Evolutionary conservation across 768 basidiomycete species (phyloP).

Genomic region (Xanthoconium stramineum): DNA sequence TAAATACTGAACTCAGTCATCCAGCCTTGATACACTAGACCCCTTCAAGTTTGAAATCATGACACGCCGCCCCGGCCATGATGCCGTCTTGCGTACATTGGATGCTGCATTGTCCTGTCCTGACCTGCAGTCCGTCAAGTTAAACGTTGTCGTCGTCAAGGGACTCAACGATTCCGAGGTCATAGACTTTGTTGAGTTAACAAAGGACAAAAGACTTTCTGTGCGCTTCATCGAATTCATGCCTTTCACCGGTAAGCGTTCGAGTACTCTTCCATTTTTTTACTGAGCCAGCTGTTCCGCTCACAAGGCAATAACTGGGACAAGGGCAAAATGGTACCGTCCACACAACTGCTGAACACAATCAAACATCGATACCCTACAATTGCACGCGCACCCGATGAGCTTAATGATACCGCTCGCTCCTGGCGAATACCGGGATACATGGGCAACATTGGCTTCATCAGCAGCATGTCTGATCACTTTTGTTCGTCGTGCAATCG

Average conservation of each 20-base stretch:
- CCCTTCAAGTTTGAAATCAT: slow-evolving; percentile 87
- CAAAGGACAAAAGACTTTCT: slow-evolving; percentile 57
- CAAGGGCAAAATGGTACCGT: slow-evolving; percentile 76
- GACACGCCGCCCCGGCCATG: slow-evolving; percentile 74
- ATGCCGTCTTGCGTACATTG: slow-evolving; percentile 67
- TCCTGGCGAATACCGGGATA: slow-evolving; percentile 74
- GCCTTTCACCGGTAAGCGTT: slow-evolving; percentile 75
- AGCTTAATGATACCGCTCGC: slow-evolving; percentile 76
- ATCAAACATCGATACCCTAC: slow-evolving; percentile 49
- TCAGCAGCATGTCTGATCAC: slow-evolving; percentile 92
- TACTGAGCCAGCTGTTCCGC: slow-evolving; percentile 2
- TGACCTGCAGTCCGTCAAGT: slow-evolving; percentile 60
- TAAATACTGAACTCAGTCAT: slow-evolving; percentile 4
- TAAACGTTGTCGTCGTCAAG: slow-evolving; percentile 82
- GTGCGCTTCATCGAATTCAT: slow-evolving; percentile 93
- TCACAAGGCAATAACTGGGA: slow-evolving; percentile 80
- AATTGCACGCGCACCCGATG: slow-evolving; percentile 58
- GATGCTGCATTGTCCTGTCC: slow-evolving; percentile 55
- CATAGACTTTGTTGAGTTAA: slow-evolving; percentile 74
- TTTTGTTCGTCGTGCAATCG: slow-evolving; percentile 86
- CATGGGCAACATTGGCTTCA: slow-evolving; percentile 75
- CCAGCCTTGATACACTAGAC: slow-evolving; percentile 79
- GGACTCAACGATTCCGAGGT: slow-evolving; percentile 82
- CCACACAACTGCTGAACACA: slow-evolving; percentile 53
- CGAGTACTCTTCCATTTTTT: not conserved